Evolutionary conservation across 78 protist species (phyloP).

Genomic region (Parvularia atlantis): DNA sequence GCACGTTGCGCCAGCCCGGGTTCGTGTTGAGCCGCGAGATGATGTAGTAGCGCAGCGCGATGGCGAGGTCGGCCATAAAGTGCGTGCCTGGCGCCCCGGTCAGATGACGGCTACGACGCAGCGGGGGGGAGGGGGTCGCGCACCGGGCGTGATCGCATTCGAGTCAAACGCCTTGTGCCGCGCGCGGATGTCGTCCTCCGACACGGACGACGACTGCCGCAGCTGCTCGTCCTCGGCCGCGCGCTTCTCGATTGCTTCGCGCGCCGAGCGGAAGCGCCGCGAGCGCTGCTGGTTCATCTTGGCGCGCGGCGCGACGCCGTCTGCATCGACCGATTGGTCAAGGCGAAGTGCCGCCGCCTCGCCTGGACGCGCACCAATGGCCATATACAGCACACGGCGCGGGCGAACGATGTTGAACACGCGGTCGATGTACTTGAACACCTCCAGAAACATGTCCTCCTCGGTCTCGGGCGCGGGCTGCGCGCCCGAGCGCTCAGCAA

Average conservation of each 20-base stretch:
- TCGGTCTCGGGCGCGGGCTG: slow-evolving; percentile 31
- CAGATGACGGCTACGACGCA: too few species aligned
- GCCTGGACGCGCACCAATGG: slow-evolving; percentile 55
- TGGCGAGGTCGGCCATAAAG: slow-evolving; percentile 81
- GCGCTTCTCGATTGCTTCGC: slow-evolving; percentile 35
- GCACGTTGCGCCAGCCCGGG: slow-evolving; percentile 64
- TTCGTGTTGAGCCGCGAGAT: slow-evolving; percentile 49
- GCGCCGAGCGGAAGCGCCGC: slow-evolving; percentile 84
- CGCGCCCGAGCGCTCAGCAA: too few species aligned
- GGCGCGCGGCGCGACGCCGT: slow-evolving; percentile 97
- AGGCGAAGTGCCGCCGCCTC: not conserved
- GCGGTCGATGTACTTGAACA: slow-evolving; percentile 85
- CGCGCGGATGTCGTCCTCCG: too few species aligned
- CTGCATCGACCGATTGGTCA: slow-evolving; percentile 36
- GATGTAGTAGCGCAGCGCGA: slow-evolving; percentile 64
- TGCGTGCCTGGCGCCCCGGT: too few species aligned
- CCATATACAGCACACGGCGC: slow-evolving; percentile 89
- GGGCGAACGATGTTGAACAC: slow-evolving; percentile 91
- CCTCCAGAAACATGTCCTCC: slow-evolving; percentile 73
- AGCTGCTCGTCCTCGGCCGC: not conserved
- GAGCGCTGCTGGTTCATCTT: slow-evolving; percentile 89
- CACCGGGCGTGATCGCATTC: slow-evolving; percentile 95
- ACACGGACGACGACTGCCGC: not conserved
- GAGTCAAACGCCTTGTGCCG: slow-evolving; percentile 52
- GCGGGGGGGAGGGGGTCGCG: too few species aligned